A percentile compares a stretch with the other conserved stretches of the same genome.
These are phyloP conservation scores for Fusarium duplospermum DNA, from an alignment of 2,329 filamentous ascomycete genomes.

Conservation along the genomic window DNA sequence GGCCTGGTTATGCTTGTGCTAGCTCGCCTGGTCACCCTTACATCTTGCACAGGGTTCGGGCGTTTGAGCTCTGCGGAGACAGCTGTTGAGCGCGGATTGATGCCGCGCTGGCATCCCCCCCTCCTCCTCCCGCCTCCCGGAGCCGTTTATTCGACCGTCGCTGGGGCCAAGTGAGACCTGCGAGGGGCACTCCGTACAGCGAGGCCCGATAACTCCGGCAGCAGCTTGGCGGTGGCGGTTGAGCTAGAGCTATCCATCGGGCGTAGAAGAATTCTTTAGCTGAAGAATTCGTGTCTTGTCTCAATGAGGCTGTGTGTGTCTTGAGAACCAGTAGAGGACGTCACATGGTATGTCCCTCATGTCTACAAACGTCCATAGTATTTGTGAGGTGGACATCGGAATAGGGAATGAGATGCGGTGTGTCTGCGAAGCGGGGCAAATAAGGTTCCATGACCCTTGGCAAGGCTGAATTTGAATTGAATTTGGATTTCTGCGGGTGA, in stretches of 20 bases:
- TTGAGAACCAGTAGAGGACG: neutral
- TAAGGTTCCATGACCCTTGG: constrained; percentile 24
- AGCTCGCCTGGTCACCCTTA: neutral
- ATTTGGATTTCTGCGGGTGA: neutral
- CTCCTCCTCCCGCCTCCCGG: neutral
- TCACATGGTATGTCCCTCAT: neutral
- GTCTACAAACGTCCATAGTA: neutral
- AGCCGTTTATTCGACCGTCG: neutral
- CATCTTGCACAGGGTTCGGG: constrained; percentile 21
- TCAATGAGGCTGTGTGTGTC: neutral
- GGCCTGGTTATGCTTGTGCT: neutral
- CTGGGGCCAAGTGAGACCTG: neutral
- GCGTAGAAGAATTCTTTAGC: neutral
- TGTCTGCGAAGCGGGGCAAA: constrained; percentile 10
- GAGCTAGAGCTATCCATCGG: neutral
- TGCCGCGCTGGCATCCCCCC: constrained; percentile 1
- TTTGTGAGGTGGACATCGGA: neutral
- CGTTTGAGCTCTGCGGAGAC: constrained; percentile 29
- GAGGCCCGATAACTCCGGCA: constrained; percentile 4
- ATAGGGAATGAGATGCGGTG: constrained; percentile 1
- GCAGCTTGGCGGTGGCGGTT: neutral
- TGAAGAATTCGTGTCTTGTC: neutral
- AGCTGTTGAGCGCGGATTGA: constrained; percentile 11
- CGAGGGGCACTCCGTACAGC: neutral
- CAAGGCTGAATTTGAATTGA: constrained; percentile 26